A percentile compares a stretch with the other conserved stretches of the same genome.
These are phyloP conservation scores for Angophora floribunda DNA, from an alignment of 345 rosid genomes.

Conservation along the genomic window DNA sequence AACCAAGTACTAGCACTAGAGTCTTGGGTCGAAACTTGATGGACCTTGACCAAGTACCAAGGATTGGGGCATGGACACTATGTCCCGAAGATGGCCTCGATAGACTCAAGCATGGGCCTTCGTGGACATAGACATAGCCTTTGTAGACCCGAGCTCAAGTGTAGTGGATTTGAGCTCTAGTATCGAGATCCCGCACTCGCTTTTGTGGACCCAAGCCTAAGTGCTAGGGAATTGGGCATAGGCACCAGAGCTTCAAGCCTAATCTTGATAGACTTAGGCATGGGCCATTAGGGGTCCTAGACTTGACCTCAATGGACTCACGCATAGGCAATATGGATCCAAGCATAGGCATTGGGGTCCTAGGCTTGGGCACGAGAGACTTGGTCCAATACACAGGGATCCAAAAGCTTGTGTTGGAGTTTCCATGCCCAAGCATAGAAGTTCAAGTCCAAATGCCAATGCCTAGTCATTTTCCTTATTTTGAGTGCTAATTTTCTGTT, in stretches of 20 bases:
- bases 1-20: background rate
- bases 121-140: no score
- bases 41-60: background rate
- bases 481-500: no score
- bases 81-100: no score
- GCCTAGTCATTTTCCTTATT: background rate
- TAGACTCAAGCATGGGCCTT: no score
- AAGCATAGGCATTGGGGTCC: background rate
- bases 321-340: background rate
- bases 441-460: background rate
- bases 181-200: no score
- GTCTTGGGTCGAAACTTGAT: rapidly evolving
- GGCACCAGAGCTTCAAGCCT: no score
- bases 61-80: background rate
- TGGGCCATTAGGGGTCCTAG: no score
- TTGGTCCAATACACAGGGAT: rapidly evolving
- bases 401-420: rapidly evolving
- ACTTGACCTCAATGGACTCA: background rate
- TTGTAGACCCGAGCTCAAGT: no score
- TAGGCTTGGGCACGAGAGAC: background rate
- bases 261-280: no score
- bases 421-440: background rate
- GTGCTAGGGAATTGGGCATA: no score
- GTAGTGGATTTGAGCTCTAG: no score
- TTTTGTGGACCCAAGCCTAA: no score